Evolutionary conservation across 2,329 filamentous ascomycete species (phyloP), one percentile per base, ranked within the genome.

Genomic region (Phaeomoniella chlamydospora): DNA sequence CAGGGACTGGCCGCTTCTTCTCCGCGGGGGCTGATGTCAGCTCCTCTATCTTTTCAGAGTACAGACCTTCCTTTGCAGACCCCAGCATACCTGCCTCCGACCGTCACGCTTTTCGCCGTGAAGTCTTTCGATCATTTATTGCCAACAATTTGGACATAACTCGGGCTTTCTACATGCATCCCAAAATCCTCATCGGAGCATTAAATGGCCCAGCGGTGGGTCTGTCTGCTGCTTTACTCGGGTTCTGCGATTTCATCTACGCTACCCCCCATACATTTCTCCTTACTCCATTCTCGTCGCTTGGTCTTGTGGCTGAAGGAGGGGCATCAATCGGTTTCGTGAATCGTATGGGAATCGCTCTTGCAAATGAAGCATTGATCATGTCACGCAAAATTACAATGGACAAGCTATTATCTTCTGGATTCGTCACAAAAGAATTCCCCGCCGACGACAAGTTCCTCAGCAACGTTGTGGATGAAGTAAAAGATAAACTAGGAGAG

Each of bases 201-300:
- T 77, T 96, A 45, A 96, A 96, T 61, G 90, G 88, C 3, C 90
- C 90, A 4, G 86, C 77, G 9, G 70, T 98, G 36, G 90, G 90
- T 4, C 77, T 96, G 18, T 82, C 80, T 2, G 90, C 88, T 1
- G 87, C 88, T 0, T 61, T 96, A 0, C 65, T 85, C 39, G 78
- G 77, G 17, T 81, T 84, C 56, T 82, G 82, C 15, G 90, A 96
- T 65, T 96, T 96, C 64, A 73, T 96, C 55, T 96, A 96, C 67
- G 77, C 73, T 52, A 69, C 80, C 0, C 86, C 87, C 0, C 70
- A 80, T 46, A 65, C 86, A 18, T 98, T 85, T 60, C 67, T 96
- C 16, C 74, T 96, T 16, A 94, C 87, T 1, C 90, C 90, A 3
- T 96, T 96, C 61, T 80, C 78, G 3, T 88, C 82, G 1, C 70